phyloP scores from a whole-genome alignment of 345 rosid species.

The Gossypium mustelinum region DNA sequence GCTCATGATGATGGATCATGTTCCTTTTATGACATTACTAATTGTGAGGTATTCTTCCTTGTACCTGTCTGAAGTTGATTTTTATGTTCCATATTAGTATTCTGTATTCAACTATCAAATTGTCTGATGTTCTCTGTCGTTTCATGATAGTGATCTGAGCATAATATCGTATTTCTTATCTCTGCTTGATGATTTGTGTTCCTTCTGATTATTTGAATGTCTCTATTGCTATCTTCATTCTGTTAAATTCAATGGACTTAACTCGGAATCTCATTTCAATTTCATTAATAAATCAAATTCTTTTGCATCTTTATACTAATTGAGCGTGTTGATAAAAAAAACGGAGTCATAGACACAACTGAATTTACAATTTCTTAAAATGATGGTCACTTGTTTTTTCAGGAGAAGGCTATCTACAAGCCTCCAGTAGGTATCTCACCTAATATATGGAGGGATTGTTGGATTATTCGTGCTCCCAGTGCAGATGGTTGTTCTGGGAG shows the following conservation, averaged over 20 bases:
- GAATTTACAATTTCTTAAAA: not conserved
- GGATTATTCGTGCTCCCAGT: slow-evolving; percentile 89
- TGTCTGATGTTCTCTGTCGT: not conserved
- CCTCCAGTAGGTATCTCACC: slow-evolving; percentile 62
- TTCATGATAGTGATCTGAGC: not conserved
- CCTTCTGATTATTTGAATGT: not conserved
- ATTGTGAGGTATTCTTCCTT: slow-evolving; percentile 61
- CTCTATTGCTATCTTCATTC: not conserved
- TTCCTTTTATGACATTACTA: slow-evolving; percentile 75
- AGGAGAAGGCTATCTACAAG: slow-evolving; percentile 85
- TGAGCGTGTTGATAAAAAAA: slow-evolving; percentile 8
- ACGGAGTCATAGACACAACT: not conserved
- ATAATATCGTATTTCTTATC: not conserved
- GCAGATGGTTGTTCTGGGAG: slow-evolving; percentile 93
- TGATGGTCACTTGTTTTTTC: slow-evolving; percentile 23
- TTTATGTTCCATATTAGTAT: not conserved
- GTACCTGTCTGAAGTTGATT: not conserved
- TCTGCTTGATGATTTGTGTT: not conserved
- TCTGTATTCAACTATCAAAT: not conserved
- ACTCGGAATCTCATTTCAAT: not conserved
- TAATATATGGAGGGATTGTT: slow-evolving; percentile 90
- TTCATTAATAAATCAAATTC: not conserved
- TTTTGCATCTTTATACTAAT: not conserved
- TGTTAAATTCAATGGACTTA: not conserved
- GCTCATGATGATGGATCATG: slow-evolving; percentile 91